Evolutionary conservation across 805 yeast genomes (phyloP), one percentile per base, ranked within the genome.

Genomic region (Zygoascus bituminiphila): DNA sequence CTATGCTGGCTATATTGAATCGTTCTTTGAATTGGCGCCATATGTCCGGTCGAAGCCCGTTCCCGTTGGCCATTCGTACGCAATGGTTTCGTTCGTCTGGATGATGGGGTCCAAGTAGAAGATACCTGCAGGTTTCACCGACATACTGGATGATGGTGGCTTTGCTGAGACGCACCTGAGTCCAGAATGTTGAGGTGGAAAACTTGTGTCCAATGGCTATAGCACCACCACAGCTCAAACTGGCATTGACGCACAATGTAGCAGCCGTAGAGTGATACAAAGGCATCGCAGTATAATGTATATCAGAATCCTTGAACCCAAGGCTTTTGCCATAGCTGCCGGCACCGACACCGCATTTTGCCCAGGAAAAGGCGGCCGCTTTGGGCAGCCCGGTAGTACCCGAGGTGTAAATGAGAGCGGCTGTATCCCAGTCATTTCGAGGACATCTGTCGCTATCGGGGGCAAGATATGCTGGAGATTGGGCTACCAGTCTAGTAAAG

Each of bases 331-430:
- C 86, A 60, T 87, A 88, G 22, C 86, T 61, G 1, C 73, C 65
- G 1, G 87, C 69, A 1, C 95, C 95, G 70, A 84, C 71, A 42
- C 74, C 76, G 5, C 84, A 76, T 65, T 88, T 89, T 58, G 88
- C 75, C 96, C 96, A 88, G 4, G 93, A 82, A 81, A 89, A 81
- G 48, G 85, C 83, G 1, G 95, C 97, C 4, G 96, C 84, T 65
- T 89, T 89, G 14, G 98, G 97, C 52, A 89, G 68, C 0, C 97
- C 97, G 0, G 97, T 87, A 5, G 97, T 91, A 36, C 98, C 98
- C 0, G 95, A 85, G 0, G 98, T 89, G 64, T 82, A 89, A 45
- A 89, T 86, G 55, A 86, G 73, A 54, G 82, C 75, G 19, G 84
- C 81, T 3, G 91, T 76, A 48, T 78, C 76, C 61, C 82, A 83